phyloP scores from a whole-genome alignment of 805 yeast species.

The Millerozyma acaciae region DNA sequence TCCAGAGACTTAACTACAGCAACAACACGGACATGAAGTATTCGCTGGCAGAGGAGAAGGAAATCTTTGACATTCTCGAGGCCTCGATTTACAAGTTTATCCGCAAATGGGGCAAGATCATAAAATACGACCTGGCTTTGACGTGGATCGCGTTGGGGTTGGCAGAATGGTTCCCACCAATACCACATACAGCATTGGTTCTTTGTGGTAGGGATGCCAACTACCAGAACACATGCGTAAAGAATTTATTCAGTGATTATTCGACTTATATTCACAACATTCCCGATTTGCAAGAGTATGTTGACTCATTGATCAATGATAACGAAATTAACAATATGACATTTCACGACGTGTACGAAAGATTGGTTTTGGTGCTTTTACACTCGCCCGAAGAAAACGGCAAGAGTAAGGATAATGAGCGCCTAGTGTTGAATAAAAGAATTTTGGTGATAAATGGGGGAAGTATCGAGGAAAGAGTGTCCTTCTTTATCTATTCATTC shows the following conservation, averaged over 20 bases:
- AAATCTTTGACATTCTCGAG: constrained; percentile 54
- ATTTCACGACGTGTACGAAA: constrained; percentile 69
- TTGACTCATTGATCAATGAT: constrained; percentile 23
- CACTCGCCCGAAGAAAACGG: constrained; percentile 60
- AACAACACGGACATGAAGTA: constrained; percentile 15
- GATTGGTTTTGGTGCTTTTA: constrained; percentile 67
- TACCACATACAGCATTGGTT: constrained; percentile 49
- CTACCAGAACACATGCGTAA: constrained; percentile 24
- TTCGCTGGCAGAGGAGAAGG: constrained; percentile 41
- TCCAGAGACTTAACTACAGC: constrained; percentile 41
- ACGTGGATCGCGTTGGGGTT: constrained; percentile 85
- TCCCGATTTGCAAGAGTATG: constrained; percentile 19
- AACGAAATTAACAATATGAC: constrained; percentile 35
- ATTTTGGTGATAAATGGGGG: constrained; percentile 56
- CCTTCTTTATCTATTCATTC: constrained; percentile 62
- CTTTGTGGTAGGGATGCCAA: constrained; percentile 49
- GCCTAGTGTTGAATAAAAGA: constrained; percentile 27
- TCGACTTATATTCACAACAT: constrained; percentile 33
- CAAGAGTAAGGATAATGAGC: constrained; percentile 2
- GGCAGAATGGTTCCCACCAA: constrained; percentile 85
- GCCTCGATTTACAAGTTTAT: constrained; percentile 61
- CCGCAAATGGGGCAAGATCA: constrained; percentile 71
- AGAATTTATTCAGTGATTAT: constrained; percentile 35
- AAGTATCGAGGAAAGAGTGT: constrained; percentile 59
- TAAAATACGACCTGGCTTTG: constrained; percentile 76